A percentile compares a stretch with the other conserved stretches of the same genome.
phyloP scores from a whole-genome alignment of 371 early-diverging fungal species.

The Mucor irregularis region DNA sequence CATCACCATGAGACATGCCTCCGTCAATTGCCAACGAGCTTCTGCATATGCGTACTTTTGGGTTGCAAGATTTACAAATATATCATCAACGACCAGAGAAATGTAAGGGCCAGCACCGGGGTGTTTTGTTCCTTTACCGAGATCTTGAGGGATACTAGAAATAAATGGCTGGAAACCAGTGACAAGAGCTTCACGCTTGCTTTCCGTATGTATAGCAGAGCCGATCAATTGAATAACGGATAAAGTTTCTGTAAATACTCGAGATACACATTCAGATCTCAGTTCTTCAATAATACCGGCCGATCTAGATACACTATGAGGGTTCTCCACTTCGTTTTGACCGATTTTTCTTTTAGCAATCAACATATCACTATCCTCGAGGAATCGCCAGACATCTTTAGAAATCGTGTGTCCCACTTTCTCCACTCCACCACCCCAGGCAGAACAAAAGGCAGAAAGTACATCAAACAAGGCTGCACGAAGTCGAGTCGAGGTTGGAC shows the following conservation, averaged over 20 bases:
- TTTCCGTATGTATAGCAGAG: conserved; percentile 67
- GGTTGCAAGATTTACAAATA: conserved; percentile 70
- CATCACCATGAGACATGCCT: conserved; percentile 72
- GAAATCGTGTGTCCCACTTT: conserved; percentile 30
- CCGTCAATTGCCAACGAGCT: conserved; percentile 80
- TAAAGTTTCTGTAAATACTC: conserved; percentile 82
- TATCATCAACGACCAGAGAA: conserved; percentile 75
- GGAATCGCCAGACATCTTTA: conserved; percentile 27
- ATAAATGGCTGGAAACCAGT: conserved; percentile 37
- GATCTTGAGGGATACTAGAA: conserved; percentile 54
- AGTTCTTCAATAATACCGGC: conserved; percentile 34
- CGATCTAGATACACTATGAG: conserved; percentile 6
- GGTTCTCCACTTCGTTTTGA: conserved; percentile 1
- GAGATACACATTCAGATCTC: conserved; percentile 45
- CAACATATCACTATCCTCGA: conserved; percentile 36
- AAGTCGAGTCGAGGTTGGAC: conserved; percentile 30
- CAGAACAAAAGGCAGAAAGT: conserved; percentile 42
- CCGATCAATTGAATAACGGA: conserved; percentile 78
- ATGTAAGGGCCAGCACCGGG: conserved; percentile 84
- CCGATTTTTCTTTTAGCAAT: conserved; percentile 7
- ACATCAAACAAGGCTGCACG: conserved; percentile 42
- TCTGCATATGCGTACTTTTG: conserved; percentile 68
- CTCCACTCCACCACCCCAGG: conserved; percentile 40
- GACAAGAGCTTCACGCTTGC: conserved; percentile 35
- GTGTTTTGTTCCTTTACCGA: conserved; percentile 63